phyloP scores from a whole-genome alignment of 2,329 filamentous ascomycete species.

The Neofusicoccum sp. region DNA sequence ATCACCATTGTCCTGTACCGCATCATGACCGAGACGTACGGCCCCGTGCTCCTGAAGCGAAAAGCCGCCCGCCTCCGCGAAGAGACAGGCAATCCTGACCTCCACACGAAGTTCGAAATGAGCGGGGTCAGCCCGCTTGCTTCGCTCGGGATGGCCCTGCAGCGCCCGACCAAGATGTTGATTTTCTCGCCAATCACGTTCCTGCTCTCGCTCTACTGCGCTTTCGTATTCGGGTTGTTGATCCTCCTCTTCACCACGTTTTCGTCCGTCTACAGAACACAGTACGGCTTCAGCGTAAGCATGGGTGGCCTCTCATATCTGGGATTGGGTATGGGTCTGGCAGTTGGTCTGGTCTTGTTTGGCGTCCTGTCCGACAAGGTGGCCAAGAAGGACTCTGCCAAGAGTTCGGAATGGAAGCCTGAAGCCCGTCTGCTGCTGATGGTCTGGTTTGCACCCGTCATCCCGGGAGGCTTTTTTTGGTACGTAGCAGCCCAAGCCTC shows the following conservation, averaged over 20 bases:
- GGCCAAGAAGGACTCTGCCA: neutral
- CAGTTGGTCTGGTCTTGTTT: constrained; percentile 4
- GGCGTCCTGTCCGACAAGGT: constrained; percentile 8
- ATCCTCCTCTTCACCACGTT: constrained; percentile 29
- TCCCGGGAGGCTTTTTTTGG: constrained; percentile 44
- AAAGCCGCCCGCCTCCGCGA: constrained; percentile 63
- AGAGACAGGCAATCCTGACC: constrained; percentile 54
- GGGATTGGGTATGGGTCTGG: constrained; percentile 17
- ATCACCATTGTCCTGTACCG: neutral
- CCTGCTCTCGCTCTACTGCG: constrained; percentile 22
- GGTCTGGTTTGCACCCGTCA: constrained; percentile 20
- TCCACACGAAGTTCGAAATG: constrained; percentile 43
- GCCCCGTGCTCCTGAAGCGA: constrained; percentile 44
- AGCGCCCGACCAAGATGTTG: constrained; percentile 31
- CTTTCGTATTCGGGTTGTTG: constrained; percentile 25
- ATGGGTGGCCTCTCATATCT: constrained; percentile 13
- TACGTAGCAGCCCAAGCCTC: constrained; percentile 38
- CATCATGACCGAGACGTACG: constrained; percentile 58
- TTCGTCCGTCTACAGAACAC: constrained; percentile 16
- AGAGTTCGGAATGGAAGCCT: neutral
- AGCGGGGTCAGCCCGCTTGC: neutral
- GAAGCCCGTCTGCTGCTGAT: constrained; percentile 24
- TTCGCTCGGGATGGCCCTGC: constrained; percentile 24
- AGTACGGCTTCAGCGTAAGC: constrained; percentile 12
- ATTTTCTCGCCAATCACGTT: constrained; percentile 28